Evolutionary conservation across 1,139 yeast genomes (phyloP), one percentile per base, ranked within the genome.

Genomic region (Pichia sp.): DNA sequence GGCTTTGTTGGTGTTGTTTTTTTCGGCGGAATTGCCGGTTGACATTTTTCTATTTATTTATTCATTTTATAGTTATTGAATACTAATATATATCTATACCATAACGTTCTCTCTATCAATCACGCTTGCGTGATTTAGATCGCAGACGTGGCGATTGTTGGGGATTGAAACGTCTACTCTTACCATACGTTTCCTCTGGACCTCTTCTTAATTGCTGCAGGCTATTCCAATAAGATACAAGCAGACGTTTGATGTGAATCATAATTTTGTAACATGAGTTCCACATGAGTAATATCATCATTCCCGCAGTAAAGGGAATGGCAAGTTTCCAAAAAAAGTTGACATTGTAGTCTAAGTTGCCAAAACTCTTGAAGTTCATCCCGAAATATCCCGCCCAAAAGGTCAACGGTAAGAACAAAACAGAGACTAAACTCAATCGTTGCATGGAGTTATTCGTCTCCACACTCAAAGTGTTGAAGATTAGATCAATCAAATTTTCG

Each of bases 341-440:
- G 2, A 74, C 76, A 50, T 70, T 69, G 36, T 74, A 59, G 28
- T 69, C 63, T 46, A 82, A 66, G 44, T 74, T 75, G 2, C 74
- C 75, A 60, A 79, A 80, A n/a, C 63, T 62, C 19, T 71, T 69
- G 56, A 81, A 76, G 56, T 79, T 78, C 83, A 79, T 79, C 21
- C 84, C 84, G 58, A 74, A 79, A 60, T 78, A 79, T 10, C 83
- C 82, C 1, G 83, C 77, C 71, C 80, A 70, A 60, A 79, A 79
- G 5, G 79, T 72, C 48, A 79, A 60, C 9, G 83, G 84, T 47
- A 79, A 65, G 57, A 79, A 79, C 21, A 79, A 71, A 12, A 79
- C 82, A 0, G 82, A 75, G 8, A 79, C 78, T 31, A 79, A 61
- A 8, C 81, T 74, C 47, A 79, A 65, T 59, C 74, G 72, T 49